These are phyloP conservation scores for Backusella tarrabulga DNA, from an alignment of 192 early-diverging fungal species.

Conservation along the genomic window DNA sequence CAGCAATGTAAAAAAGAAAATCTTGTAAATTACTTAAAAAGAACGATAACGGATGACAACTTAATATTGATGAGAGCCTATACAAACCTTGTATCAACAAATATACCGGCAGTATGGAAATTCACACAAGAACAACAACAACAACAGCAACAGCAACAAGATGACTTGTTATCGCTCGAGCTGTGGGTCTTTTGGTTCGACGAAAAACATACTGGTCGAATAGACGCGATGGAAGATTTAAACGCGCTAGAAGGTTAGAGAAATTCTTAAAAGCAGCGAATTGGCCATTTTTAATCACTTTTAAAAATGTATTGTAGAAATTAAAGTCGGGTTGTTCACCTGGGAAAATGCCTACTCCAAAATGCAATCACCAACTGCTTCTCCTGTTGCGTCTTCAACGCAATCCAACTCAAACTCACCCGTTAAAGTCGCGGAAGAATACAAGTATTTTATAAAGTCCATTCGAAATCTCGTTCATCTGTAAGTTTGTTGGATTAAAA, in stretches of 20 bases:
- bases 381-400: constrained; percentile 14
- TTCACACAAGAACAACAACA: not conserved
- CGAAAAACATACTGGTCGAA: constrained; percentile 31
- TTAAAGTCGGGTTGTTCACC: constrained; percentile 32
- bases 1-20: constrained; percentile 21
- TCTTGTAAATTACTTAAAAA: constrained; percentile 11
- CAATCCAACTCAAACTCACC: constrained; percentile 15
- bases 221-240: constrained; percentile 20
- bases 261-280: not conserved
- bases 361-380: constrained; percentile 20
- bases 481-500: constrained; percentile 20
- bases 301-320: constrained; percentile 13
- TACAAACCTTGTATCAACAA: not conserved
- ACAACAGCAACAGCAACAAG: not conserved
- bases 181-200: constrained; percentile 43
- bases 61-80: constrained; percentile 24
- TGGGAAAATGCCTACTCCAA: constrained; percentile 33
- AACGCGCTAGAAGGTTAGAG: constrained; percentile 28
- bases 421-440: constrained; percentile 27
- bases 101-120: constrained; percentile 23
- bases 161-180: constrained; percentile 13
- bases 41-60: not conserved
- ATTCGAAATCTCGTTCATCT: constrained; percentile 23
- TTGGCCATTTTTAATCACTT: not conserved
- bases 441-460: constrained; percentile 30